Conservation (phyloP, 805 yeast species). For the Monosporozyma yasuniensis region DNA sequence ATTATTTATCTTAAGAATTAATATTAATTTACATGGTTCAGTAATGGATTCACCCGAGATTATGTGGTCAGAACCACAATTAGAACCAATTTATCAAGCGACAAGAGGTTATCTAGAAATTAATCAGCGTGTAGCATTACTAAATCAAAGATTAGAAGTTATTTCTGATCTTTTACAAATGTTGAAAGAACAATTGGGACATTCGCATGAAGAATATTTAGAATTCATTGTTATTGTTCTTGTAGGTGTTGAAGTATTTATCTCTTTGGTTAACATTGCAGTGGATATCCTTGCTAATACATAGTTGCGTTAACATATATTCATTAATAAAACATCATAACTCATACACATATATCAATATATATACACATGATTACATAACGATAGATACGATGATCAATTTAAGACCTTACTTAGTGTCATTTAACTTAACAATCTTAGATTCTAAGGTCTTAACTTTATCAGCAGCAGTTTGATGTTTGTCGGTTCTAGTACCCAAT, state of each 20-base stretch:
- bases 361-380: not conserved
- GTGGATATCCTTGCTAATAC: constrained; percentile 42
- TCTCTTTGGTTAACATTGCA: constrained; percentile 73
- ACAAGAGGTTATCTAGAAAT: constrained; percentile 93
- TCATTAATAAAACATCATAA: not conserved
- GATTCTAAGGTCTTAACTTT: constrained; percentile 57
- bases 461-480: constrained; percentile 61
- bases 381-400: not conserved
- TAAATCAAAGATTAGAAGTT: constrained; percentile 89
- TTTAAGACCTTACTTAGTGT: not conserved
- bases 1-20: constrained; percentile 75
- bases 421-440: constrained; percentile 31
- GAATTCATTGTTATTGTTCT: constrained; percentile 85
- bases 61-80: constrained; percentile 98
- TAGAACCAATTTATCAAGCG: constrained; percentile 96
- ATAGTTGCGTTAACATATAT: not conserved
- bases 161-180: constrained; percentile 87
- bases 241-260: constrained; percentile 86
- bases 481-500: constrained; percentile 78
- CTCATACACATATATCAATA: constrained; percentile 1
- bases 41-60: constrained; percentile 94
- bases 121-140: constrained; percentile 80
- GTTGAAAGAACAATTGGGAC: constrained; percentile 95
- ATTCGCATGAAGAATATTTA: constrained; percentile 83
- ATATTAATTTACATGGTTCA: constrained; percentile 75